A percentile compares a stretch with the other conserved stretches of the same genome.
These are phyloP conservation scores for Pestalotiopsis sp. DNA, from an alignment of 2,329 filamentous ascomycete genomes.

Conservation along the genomic window DNA sequence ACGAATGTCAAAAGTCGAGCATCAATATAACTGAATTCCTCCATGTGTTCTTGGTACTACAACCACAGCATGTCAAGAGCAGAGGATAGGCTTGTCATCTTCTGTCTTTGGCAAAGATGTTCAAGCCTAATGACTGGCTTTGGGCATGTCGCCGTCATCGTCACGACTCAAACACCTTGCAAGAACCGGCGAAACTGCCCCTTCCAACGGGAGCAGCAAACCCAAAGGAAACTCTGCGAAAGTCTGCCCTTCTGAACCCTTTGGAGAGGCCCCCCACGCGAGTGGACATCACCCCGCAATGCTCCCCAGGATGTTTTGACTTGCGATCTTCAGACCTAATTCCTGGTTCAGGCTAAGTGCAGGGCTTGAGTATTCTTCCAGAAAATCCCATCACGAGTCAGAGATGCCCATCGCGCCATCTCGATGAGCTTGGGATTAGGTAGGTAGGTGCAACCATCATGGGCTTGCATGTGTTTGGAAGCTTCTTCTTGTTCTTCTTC, in stretches of 20 bases:
- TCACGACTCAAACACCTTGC: not conserved
- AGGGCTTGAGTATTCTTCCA: not conserved
- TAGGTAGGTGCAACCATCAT: not conserved
- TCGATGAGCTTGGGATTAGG: not conserved
- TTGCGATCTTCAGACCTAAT: constrained; percentile 22
- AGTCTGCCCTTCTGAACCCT: not conserved
- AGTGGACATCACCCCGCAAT: constrained; percentile 22
- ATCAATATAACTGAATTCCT: too few species aligned
- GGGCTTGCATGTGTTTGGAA: too few species aligned
- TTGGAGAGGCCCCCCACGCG: not conserved
- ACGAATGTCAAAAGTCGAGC: not conserved
- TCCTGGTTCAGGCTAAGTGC: constrained; percentile 1
- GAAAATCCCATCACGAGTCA: constrained; percentile 3
- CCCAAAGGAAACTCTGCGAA: not conserved
- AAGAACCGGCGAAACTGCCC: constrained; percentile 9
- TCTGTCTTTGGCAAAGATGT: not conserved
- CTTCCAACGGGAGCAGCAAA: too few species aligned
- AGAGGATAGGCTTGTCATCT: too few species aligned
- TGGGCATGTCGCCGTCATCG: not conserved
- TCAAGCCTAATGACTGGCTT: not conserved
- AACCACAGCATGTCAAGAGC: too few species aligned
- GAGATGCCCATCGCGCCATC: not conserved
- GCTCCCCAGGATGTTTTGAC: constrained; percentile 25
- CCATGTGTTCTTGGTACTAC: too few species aligned
- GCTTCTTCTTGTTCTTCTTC: too few species aligned